These are phyloP conservation scores for Cicer bijugum DNA, from an alignment of 306 rosid species.

Conservation along the genomic window DNA sequence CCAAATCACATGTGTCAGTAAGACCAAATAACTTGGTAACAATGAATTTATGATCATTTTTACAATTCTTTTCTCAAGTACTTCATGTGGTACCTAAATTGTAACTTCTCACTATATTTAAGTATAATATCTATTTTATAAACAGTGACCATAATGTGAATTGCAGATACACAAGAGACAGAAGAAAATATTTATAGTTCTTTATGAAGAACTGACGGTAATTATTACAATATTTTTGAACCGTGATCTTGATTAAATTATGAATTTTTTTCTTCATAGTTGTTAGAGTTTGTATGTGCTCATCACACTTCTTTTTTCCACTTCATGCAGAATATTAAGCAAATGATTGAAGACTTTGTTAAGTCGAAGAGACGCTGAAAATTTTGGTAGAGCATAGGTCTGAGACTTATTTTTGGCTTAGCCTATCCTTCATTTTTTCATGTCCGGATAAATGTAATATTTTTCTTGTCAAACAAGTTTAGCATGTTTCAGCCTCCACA, in stretches of 20 bases:
- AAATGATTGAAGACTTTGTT: conserved; percentile 70
- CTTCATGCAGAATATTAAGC: conserved; percentile 74
- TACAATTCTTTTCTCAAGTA: background rate
- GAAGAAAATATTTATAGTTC: conserved; percentile 85
- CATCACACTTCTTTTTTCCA: conserved; percentile 21
- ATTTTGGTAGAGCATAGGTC: conserved; percentile 41
- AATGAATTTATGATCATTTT: conserved; percentile 8
- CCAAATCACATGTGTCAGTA: conserved; percentile 1
- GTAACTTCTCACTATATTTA: conserved; percentile 16
- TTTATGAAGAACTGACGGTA: conserved; percentile 83
- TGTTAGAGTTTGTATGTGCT: conserved; percentile 12
- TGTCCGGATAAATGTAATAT: conserved; percentile 11
- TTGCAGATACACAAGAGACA: conserved; percentile 90
- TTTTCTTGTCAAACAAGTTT: conserved; percentile 28
- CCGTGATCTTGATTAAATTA: conserved; percentile 25
- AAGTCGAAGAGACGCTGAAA: conserved; percentile 53
- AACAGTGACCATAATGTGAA: conserved; percentile 40
- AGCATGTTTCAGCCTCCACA: conserved; percentile 10
- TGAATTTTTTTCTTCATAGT: background rate
- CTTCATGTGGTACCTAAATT: conserved; percentile 24
- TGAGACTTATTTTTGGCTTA: conserved; percentile 44
- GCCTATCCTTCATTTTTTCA: conserved; percentile 42
- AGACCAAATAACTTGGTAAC: background rate
- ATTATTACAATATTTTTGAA: conserved; percentile 37
- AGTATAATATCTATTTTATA: conserved; percentile 7